Evolutionary conservation across 1,284 basidiomycete genomes (phyloP).

Genomic region (Somion occarium): DNA sequence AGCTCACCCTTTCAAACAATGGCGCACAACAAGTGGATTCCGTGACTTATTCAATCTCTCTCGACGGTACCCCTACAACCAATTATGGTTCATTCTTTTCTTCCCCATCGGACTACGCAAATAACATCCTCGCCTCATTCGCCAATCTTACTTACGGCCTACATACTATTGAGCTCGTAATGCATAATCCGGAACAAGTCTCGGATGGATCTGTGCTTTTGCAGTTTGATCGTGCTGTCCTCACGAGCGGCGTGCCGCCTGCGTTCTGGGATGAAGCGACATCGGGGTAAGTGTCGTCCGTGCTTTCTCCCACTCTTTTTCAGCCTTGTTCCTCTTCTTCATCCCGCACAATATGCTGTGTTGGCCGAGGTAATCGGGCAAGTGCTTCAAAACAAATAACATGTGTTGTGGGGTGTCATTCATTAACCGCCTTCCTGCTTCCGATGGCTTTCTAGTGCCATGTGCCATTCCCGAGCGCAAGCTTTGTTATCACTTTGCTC

Average conservation of each 20-base stretch:
- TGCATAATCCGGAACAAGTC: constrained; percentile 20
- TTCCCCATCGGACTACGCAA: constrained; percentile 16
- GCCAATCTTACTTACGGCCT: constrained; percentile 22
- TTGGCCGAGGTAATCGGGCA: background rate
- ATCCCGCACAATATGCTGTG: background rate
- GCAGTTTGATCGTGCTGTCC: constrained; percentile 15
- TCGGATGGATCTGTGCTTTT: constrained; percentile 7
- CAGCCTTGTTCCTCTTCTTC: background rate
- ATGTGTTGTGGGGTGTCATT: too few species aligned
- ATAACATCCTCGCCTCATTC: constrained; percentile 26
- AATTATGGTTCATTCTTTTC: constrained; percentile 22
- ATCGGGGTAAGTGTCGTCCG: constrained; percentile 3
- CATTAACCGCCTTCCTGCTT: too few species aligned
- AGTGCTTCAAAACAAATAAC: too few species aligned
- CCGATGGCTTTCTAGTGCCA: too few species aligned
- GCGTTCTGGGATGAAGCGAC: background rate
- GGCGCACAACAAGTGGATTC: constrained; percentile 10
- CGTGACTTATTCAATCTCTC: constrained; percentile 21
- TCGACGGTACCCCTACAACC: constrained; percentile 26
- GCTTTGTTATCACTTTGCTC: too few species aligned
- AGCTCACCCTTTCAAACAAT: constrained; percentile 15
- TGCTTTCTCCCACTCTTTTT: background rate
- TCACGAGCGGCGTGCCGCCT: constrained; percentile 9
- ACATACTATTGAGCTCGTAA: constrained; percentile 25
- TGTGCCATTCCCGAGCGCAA: too few species aligned